These are phyloP conservation scores for Oryza longistaminata DNA, from an alignment of 176 grass and related monocot genomes.

Conservation along the genomic window DNA sequence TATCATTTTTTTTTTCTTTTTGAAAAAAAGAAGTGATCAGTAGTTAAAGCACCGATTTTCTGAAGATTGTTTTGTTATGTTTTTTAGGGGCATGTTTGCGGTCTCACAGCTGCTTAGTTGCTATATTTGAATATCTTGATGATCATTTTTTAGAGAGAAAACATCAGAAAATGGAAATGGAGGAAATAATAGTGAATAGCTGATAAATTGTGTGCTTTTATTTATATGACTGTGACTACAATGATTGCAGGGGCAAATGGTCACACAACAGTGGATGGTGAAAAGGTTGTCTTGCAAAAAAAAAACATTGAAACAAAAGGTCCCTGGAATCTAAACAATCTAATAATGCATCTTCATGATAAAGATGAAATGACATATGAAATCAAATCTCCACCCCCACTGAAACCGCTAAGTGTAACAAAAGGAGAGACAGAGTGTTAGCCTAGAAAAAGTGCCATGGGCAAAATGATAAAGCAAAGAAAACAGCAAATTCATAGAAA, in stretches of 20 bases:
- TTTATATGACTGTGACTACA: background rate
- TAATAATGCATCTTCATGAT: slow-evolving; percentile 8
- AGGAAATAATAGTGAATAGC: background rate
- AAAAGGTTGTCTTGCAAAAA: slow-evolving; percentile 7
- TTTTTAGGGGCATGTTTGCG: background rate
- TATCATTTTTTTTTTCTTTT: background rate
- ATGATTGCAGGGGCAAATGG: background rate
- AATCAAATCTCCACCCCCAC: background rate
- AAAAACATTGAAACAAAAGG: slow-evolving; percentile 28
- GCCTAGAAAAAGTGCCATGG: slow-evolving; percentile 31
- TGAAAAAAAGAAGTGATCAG: background rate
- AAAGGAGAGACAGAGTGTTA: slow-evolving; percentile 26
- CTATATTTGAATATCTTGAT: background rate
- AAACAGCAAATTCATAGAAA: slow-evolving; percentile 26
- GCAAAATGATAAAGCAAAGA: slow-evolving; percentile 36
- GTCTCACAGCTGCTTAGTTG: background rate
- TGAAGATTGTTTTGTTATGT: background rate
- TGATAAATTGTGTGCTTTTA: background rate
- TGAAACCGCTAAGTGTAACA: slow-evolving; percentile 21
- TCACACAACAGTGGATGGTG: background rate
- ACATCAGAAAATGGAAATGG: background rate
- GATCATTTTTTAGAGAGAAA: background rate
- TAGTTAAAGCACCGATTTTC: slow-evolving; percentile 8
- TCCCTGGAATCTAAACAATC: slow-evolving; percentile 24
- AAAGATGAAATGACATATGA: slow-evolving; percentile 32